phyloP scores from a whole-genome alignment of 225 moss, liverwort and hornwort species.

The Marchantia polymorpha region DNA sequence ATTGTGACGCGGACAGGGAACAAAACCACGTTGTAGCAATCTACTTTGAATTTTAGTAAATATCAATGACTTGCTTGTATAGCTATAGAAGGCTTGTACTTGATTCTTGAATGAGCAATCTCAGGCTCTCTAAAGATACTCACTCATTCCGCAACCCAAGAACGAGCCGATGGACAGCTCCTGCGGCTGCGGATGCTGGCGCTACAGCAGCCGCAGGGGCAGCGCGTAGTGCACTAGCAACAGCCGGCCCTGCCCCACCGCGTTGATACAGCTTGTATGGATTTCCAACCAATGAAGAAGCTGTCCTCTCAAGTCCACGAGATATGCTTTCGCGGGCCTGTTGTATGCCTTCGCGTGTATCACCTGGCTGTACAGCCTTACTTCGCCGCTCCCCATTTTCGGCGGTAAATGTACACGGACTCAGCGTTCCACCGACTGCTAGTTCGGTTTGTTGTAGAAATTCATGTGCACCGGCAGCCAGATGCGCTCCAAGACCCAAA shows the following conservation, averaged over 20 bases:
- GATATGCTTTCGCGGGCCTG: conserved; percentile 62
- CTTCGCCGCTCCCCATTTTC: conserved; percentile 44
- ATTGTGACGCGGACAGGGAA: background rate
- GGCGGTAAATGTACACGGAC: conserved; percentile 20
- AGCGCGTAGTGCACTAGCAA: conserved; percentile 52
- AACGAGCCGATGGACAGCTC: conserved; percentile 50
- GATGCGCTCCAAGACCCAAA: conserved; percentile 54
- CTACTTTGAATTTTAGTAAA: background rate
- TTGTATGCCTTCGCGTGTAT: conserved; percentile 56
- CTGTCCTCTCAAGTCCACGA: conserved; percentile 52
- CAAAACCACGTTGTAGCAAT: background rate
- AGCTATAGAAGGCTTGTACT: background rate
- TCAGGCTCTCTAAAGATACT: conserved; percentile 4
- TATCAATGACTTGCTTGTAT: background rate
- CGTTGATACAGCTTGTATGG: conserved; percentile 55
- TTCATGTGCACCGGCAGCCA: conserved; percentile 52
- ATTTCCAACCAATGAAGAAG: conserved; percentile 49
- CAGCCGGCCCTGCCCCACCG: conserved; percentile 53
- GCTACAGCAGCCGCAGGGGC: conserved; percentile 57
- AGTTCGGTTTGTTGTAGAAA: conserved; percentile 52
- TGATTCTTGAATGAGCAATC: background rate
- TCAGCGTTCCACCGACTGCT: conserved; percentile 42
- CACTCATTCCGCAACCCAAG: conserved; percentile 56
- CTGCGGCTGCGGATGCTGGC: conserved; percentile 54
- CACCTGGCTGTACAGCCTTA: conserved; percentile 49